Base-by-base conservation (phyloP, 2,329 filamentous ascomycete genomes). In the Plenodomus lindquistii region DNA sequence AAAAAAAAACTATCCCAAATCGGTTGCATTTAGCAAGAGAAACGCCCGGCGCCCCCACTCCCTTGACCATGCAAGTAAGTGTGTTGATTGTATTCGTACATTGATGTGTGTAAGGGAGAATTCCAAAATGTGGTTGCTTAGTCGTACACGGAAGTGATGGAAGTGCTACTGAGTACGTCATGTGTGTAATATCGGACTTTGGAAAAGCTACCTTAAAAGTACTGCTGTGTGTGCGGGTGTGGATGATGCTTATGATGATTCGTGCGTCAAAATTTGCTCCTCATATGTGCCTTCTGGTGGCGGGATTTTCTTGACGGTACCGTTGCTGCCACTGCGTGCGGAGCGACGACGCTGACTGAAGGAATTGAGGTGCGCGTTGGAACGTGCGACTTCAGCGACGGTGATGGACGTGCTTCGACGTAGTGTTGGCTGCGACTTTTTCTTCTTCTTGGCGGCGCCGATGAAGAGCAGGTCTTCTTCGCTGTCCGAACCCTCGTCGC, bases 221-320 rank as follows among this genome's bases (percentile, higher is more conserved):
- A 47, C 50, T 49, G 43, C 31, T 55, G 47, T 31, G 27, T 48
- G 38, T 44, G 44, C 39, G 29, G 39, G 42, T 44, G 35, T 19
- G 35, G 5, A n/a, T 36, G 35, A 42, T 49, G 39, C 29, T 45
- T 49, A 52, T 42, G 44, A 37, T 40, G 51, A 39, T 21, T 41
- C 47, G 18, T 36, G 36, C 36, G 44, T 49, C 11, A 37, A 44
- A 1, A 49, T 45, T 11, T 54, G 43, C 15, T 47, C 53, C 20
- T 54, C 42, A 10, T 42, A 48, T 16, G 59, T 44, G 10, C 60
- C 51, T 24, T 44, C 63, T 21, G 59, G 54, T 40, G 67, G 62
- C 22, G 68, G 66, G 13, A 78, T 66, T 58, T 79, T 79, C 62
- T 79, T 79, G 58, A 79, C 75, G 7, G 77, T 79, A 24, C 77